Percentiles rank a stretch among this genome's conserved stretches.
Conservation (phyloP, 2,329 filamentous ascomycete species). For the Pleurostoma richardsiae region DNA sequence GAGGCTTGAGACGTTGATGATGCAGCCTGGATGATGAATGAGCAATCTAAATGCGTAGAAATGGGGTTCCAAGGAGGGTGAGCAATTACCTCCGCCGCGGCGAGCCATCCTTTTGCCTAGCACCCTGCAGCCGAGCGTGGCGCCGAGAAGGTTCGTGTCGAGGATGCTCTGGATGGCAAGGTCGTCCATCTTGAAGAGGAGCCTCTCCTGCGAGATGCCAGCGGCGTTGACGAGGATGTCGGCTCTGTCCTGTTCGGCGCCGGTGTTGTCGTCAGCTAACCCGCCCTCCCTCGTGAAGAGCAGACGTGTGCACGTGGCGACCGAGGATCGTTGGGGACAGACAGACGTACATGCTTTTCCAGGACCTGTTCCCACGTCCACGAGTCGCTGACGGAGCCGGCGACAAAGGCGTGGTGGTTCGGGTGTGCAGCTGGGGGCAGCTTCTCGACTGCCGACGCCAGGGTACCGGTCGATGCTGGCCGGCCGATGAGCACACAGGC, state of each 20-base stretch:
- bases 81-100: conserved; percentile 13
- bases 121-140: conserved; percentile 56
- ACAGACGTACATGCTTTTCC: background rate
- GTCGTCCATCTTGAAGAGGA: conserved; percentile 52
- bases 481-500: conserved; percentile 58
- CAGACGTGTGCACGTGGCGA: no score
- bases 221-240: conserved; percentile 76
- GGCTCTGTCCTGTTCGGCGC: conserved; percentile 1
- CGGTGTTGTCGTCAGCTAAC: background rate
- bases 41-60: no score
- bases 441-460: conserved; percentile 23
- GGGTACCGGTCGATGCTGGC: conserved; percentile 14
- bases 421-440: background rate
- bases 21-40: conserved; percentile 29
- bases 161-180: conserved; percentile 53
- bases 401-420: conserved; percentile 4
- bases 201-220: conserved; percentile 61
- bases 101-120: conserved; percentile 43
- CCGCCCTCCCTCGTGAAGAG: no score
- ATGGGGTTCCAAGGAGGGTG: no score
- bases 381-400: conserved; percentile 14
- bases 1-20: conserved; percentile 78
- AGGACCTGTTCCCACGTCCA: conserved; percentile 10
- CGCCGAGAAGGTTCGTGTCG: conserved; percentile 64
- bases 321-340: no score